phyloP scores from a whole-genome alignment of 1,284 basidiomycete genomes.

The Veloboletus limbatus region DNA sequence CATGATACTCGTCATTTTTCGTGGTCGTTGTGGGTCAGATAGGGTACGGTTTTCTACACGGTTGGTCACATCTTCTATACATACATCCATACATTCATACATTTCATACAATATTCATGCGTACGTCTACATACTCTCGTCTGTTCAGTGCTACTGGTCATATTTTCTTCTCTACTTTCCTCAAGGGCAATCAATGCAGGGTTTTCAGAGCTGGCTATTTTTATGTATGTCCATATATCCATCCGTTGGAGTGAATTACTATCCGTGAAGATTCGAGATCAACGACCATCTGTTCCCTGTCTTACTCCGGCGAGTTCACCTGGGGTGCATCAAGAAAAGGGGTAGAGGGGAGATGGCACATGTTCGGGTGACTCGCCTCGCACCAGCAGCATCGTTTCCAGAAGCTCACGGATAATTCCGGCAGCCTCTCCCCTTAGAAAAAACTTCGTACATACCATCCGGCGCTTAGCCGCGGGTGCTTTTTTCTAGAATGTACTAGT shows the following conservation, averaged over 20 bases:
- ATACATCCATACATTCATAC: constrained; percentile 6
- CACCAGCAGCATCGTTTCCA: no score
- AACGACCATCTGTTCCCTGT: no score
- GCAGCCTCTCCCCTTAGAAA: background rate
- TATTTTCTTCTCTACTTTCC: background rate
- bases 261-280: no score
- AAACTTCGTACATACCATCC: no score
- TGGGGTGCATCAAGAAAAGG: background rate
- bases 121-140: constrained; percentile 1
- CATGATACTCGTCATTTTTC: constrained; percentile 1
- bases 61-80: constrained; percentile 3
- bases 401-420: background rate
- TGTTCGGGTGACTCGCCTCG: background rate
- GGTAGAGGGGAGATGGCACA: background rate
- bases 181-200: constrained; percentile 8
- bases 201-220: background rate
- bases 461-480: no score
- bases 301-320: no score
- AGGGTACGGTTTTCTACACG: constrained; percentile 16
- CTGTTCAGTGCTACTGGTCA: constrained; percentile 4
- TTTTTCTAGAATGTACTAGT: no score
- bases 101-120: constrained; percentile 1
- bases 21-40: constrained; percentile 13
- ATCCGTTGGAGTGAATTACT: background rate
- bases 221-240: background rate